These are phyloP conservation scores for Tanacetum coccineum DNA, from an alignment of 129 eudicot genomes.

Conservation along the genomic window DNA sequence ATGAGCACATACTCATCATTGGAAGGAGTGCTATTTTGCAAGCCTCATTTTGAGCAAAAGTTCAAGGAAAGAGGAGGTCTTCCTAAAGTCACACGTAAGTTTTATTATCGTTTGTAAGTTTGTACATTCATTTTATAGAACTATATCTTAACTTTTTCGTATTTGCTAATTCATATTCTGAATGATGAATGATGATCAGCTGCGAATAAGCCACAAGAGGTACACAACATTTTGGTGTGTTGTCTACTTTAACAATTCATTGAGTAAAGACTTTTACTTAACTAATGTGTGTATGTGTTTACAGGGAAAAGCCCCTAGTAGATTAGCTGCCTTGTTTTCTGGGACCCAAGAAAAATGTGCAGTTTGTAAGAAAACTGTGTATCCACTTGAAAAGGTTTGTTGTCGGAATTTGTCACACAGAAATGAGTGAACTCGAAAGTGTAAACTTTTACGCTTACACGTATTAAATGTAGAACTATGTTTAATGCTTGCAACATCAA, in stretches of 20 bases:
- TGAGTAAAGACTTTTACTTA: neutral
- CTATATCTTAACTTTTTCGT: slow-evolving; percentile 1
- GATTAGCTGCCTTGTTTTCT: slow-evolving; percentile 63
- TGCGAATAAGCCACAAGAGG: slow-evolving; percentile 39
- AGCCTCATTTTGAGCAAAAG: slow-evolving; percentile 87
- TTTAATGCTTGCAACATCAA: neutral
- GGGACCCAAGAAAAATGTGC: slow-evolving; percentile 94
- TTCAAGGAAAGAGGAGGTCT: slow-evolving; percentile 67
- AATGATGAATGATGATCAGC: slow-evolving; percentile 19
- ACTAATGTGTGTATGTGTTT: neutral
- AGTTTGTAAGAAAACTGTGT: slow-evolving; percentile 72
- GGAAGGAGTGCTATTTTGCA: slow-evolving; percentile 77
- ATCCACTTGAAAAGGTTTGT: slow-evolving; percentile 91
- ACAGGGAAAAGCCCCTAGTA: slow-evolving; percentile 69
- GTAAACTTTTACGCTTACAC: no score
- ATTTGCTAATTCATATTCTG: slow-evolving; percentile 27
- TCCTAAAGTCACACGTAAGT: slow-evolving; percentile 45
- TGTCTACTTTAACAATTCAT: neutral
- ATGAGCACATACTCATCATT: slow-evolving; percentile 63
- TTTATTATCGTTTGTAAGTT: neutral
- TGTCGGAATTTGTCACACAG: neutral
- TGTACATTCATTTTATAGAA: neutral
- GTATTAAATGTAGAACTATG: neutral
- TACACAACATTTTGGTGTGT: slow-evolving; percentile 23
- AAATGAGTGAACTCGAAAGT: no score